Conservation (phyloP, 257 asterid genomes). For the Gentiana macrophylla region DNA sequence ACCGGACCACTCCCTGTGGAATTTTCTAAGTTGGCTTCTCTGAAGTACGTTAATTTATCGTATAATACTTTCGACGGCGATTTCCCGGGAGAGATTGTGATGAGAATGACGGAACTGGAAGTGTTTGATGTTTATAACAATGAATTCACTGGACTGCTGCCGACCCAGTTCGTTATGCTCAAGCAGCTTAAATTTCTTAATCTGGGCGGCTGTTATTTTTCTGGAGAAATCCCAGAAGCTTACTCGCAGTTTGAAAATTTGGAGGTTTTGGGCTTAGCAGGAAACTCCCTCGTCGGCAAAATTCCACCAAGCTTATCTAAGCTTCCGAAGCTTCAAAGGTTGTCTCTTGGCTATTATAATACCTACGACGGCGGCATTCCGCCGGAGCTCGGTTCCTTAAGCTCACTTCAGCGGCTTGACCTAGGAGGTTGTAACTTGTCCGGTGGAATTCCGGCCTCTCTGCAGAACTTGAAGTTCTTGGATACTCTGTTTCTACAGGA, state of each 20-base stretch:
- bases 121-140: conserved; percentile 62
- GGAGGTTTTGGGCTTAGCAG: conserved; percentile 39
- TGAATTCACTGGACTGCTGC: conserved; percentile 50
- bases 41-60: conserved; percentile 45
- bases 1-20: conserved; percentile 62
- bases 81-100: conserved; percentile 36
- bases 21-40: conserved; percentile 28
- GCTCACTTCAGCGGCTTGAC: conserved; percentile 42
- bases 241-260: conserved; percentile 51
- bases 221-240: conserved; percentile 65
- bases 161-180: conserved; percentile 43
- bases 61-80: conserved; percentile 34
- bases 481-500: conserved; percentile 61
- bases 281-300: conserved; percentile 55
- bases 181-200: conserved; percentile 25
- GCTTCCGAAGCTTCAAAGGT: conserved; percentile 45
- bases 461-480: conserved; percentile 63
- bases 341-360: conserved; percentile 61
- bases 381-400: conserved; percentile 50
- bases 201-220: conserved; percentile 64
- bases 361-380: conserved; percentile 74
- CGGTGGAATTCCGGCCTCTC: conserved; percentile 64
- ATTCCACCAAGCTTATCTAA: conserved; percentile 57
- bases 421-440: conserved; percentile 58
- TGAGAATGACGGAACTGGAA: conserved; percentile 30